phyloP scores from a whole-genome alignment of 192 early-diverging fungal genomes.

The Phycomyces blakesleeanus region DNA sequence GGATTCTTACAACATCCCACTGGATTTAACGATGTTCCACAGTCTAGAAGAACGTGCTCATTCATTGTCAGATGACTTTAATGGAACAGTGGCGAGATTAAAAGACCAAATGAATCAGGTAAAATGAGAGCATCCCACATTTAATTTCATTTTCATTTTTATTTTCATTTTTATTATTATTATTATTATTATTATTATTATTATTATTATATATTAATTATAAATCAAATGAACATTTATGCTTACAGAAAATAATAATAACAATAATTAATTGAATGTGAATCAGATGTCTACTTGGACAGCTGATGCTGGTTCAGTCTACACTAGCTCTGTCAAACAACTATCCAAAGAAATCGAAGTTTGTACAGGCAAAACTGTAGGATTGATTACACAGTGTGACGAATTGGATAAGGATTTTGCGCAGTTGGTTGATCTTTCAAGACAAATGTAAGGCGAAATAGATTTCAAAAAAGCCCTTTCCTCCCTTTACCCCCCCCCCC shows the following conservation, averaged over 20 bases:
- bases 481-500: no score
- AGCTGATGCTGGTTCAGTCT: conserved; percentile 9
- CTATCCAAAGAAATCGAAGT: conserved; percentile 8
- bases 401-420: conserved; percentile 35
- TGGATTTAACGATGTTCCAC: conserved; percentile 10
- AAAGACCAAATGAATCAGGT: conserved; percentile 11
- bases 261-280: no score
- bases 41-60: not conserved
- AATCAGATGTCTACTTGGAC: conserved; percentile 15
- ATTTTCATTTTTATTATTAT: no score
- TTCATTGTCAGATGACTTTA: conserved; percentile 3
- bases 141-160: no score
- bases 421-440: conserved; percentile 15
- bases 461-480: no score
- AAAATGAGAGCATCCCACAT: not conserved
- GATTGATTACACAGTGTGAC: conserved; percentile 32
- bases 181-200: no score
- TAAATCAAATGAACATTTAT: no score
- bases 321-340: conserved; percentile 15
- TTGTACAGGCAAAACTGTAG: conserved; percentile 19
- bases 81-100: conserved; percentile 4
- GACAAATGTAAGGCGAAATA: conserved; percentile 11
- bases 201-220: no score
- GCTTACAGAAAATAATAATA: no score
- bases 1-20: not conserved